Percentiles rank a stretch among this genome's conserved stretches.
Evolutionary conservation across 306 rosid genomes (phyloP).

Genomic region (Quercus berberidifolia): DNA sequence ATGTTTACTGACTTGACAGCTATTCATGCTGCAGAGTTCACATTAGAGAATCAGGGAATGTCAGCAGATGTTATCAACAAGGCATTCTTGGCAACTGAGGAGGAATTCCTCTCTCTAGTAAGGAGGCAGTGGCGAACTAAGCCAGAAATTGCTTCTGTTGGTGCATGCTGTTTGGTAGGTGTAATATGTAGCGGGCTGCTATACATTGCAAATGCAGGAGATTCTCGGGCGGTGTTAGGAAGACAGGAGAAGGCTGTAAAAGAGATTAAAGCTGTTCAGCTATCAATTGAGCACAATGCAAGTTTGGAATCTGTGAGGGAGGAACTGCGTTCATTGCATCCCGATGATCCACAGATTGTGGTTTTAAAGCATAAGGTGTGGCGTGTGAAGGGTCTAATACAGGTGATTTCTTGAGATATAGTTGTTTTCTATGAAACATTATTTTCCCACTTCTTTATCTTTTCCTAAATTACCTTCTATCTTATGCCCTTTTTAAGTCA

Average conservation of each 20-base stretch:
- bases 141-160: conserved; percentile 91
- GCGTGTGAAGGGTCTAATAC: conserved; percentile 99
- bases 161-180: conserved; percentile 88
- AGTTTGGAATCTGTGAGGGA: conserved; percentile 79
- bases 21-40: conserved; percentile 70
- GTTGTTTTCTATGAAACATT: background rate
- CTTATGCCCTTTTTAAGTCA: background rate
- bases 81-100: conserved; percentile 87
- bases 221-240: conserved; percentile 90
- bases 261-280: conserved; percentile 75
- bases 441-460: background rate
- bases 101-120: conserved; percentile 75
- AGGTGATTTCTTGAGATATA: conserved; percentile 44
- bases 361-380: conserved; percentile 88
- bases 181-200: conserved; percentile 73
- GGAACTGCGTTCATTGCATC: conserved; percentile 75
- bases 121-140: conserved; percentile 67
- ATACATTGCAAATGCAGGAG: conserved; percentile 94
- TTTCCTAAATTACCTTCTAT: conserved; percentile 17
- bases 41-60: conserved; percentile 67
- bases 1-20: conserved; percentile 47
- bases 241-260: conserved; percentile 45
- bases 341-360: conserved; percentile 91
- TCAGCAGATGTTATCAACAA: conserved; percentile 79
- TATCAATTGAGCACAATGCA: conserved; percentile 93